Conservation (phyloP, 2,329 filamentous ascomycete species). For the Parafenestella ontariensis region DNA sequence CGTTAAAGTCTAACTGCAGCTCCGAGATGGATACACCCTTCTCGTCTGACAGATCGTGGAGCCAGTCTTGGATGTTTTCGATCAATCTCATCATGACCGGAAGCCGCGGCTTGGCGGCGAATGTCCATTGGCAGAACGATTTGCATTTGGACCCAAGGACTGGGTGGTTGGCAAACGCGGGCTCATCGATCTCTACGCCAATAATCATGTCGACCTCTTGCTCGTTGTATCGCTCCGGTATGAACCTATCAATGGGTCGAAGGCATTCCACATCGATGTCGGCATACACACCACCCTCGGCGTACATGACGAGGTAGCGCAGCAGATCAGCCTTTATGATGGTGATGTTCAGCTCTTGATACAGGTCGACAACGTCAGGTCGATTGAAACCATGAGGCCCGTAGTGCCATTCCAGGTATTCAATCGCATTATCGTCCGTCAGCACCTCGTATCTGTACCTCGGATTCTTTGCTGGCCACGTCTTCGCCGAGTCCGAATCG, state of each 20-base stretch:
- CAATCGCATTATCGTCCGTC: slow-evolving; percentile 71
- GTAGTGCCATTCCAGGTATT: slow-evolving; percentile 73
- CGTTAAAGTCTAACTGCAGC: slow-evolving; percentile 73
- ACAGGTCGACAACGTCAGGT: slow-evolving; percentile 56
- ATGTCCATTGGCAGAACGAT: slow-evolving; percentile 79
- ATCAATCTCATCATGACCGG: slow-evolving; percentile 73
- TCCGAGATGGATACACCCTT: slow-evolving; percentile 67
- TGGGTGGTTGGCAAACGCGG: slow-evolving; percentile 67
- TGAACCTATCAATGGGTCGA: slow-evolving; percentile 62
- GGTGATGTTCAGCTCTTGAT: slow-evolving; percentile 53
- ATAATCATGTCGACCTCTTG: slow-evolving; percentile 74
- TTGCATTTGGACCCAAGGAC: slow-evolving; percentile 72
- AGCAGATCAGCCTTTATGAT: slow-evolving; percentile 73
- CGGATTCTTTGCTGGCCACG: slow-evolving; percentile 72
- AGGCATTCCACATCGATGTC: slow-evolving; percentile 67
- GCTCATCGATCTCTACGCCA: slow-evolving; percentile 74
- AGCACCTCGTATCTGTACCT: slow-evolving; percentile 72
- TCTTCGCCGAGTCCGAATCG: slow-evolving; percentile 66
- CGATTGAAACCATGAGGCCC: slow-evolving; percentile 70
- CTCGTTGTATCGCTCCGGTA: slow-evolving; percentile 69
- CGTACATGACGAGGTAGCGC: slow-evolving; percentile 72
- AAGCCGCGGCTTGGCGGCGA: slow-evolving; percentile 71
- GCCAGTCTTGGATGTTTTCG: slow-evolving; percentile 72
- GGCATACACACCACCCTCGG: slow-evolving; percentile 67
- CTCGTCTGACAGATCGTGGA: slow-evolving; percentile 64